These are phyloP conservation scores for Aspergillus campestris DNA, from an alignment of 495 filamentous ascomycete species.

Conservation along the genomic window DNA sequence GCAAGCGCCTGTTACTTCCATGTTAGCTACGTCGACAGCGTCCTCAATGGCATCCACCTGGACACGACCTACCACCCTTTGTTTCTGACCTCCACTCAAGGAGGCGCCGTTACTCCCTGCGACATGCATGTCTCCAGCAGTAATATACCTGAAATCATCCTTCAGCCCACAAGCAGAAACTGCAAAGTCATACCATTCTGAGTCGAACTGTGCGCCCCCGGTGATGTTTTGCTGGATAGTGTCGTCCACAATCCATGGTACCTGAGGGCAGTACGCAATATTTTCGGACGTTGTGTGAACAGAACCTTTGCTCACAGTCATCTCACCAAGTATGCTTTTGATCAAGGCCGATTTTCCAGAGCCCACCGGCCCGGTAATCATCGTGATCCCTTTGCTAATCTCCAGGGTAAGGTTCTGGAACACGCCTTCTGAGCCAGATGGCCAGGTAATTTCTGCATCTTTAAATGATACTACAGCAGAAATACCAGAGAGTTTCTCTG, in stretches of 20 bases:
- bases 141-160: constrained; percentile 15
- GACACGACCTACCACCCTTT: constrained; percentile 58
- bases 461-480: no score
- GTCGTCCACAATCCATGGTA: constrained; percentile 31
- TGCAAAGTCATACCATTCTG: constrained; percentile 24
- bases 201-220: constrained; percentile 14
- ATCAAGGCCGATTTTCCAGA: constrained; percentile 33
- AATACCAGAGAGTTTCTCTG: neutral
- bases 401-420: constrained; percentile 7
- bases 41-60: constrained; percentile 7
- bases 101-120: constrained; percentile 79
- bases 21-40: neutral
- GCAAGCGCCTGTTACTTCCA: constrained; percentile 14
- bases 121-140: constrained; percentile 63
- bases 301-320: neutral
- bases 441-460: no score
- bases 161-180: constrained; percentile 22
- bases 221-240: constrained; percentile 33
- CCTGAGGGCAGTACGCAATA: constrained; percentile 34
- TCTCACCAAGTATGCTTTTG: constrained; percentile 19
- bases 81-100: constrained; percentile 77
- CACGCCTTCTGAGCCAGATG: neutral
- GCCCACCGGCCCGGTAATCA: constrained; percentile 31
- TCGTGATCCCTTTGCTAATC: constrained; percentile 10
- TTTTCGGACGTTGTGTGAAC: neutral